These are phyloP conservation scores for Crithidia thermophila DNA, from an alignment of 208 protist genomes.

Conservation along the genomic window DNA sequence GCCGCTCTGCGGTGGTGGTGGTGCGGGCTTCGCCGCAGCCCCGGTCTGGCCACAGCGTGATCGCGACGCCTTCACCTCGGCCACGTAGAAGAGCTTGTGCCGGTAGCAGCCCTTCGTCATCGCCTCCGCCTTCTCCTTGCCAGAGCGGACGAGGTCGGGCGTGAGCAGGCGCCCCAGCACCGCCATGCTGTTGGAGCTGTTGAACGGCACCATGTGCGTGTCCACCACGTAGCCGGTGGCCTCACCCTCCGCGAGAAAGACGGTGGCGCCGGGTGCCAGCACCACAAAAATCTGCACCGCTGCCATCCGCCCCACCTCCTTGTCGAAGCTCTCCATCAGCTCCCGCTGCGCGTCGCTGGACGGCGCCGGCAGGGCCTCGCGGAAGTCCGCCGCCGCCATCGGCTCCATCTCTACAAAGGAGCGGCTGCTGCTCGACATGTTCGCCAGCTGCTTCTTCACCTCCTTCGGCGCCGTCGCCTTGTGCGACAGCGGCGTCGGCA, in stretches of 20 bases:
- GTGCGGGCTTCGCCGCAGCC: not conserved
- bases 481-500: conserved; percentile 27
- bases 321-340: conserved; percentile 16
- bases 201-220: conserved; percentile 36
- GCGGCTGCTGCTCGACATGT: conserved; percentile 21
- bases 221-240: conserved; percentile 36
- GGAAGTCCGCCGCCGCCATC: conserved; percentile 1
- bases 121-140: conserved; percentile 10
- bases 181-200: conserved; percentile 36
- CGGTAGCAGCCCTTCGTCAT: conserved; percentile 17
- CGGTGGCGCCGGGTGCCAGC: conserved; percentile 39
- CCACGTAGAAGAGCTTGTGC: conserved; percentile 22
- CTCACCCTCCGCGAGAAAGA: conserved; percentile 31
- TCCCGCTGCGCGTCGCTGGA: conserved; percentile 4
- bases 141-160: conserved; percentile 10
- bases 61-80: not conserved
- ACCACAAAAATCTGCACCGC: conserved; percentile 30
- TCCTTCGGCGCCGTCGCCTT: conserved; percentile 6
- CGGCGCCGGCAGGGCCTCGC: conserved; percentile 12
- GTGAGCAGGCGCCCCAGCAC: conserved; percentile 33
- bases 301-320: not conserved
- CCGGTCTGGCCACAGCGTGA: not conserved
- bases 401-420: conserved; percentile 33
- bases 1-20: not conserved
- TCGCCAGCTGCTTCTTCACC: conserved; percentile 12